These are phyloP conservation scores for Actinomortierella ambigua DNA, from an alignment of 371 early-diverging fungal species.

Conservation along the genomic window DNA sequence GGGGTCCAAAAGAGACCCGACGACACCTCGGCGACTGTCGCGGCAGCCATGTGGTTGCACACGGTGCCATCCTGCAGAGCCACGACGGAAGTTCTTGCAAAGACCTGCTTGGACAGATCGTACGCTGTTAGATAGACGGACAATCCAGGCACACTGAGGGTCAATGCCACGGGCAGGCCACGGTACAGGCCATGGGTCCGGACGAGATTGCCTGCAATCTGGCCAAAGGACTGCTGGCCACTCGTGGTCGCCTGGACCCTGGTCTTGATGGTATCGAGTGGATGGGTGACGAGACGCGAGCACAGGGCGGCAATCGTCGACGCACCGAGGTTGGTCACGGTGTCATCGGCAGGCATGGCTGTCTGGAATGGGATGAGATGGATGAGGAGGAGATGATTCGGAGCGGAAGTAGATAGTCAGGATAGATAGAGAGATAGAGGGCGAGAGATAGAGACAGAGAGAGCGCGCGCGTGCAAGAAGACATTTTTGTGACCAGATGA, in stretches of 20 bases:
- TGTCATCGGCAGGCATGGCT: not conserved
- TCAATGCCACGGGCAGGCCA: constrained; percentile 73
- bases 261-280: constrained; percentile 83
- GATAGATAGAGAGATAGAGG: too few relatives aligned
- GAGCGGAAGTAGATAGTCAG: too few relatives aligned
- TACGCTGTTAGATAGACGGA: constrained; percentile 76
- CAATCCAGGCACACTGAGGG: constrained; percentile 76
- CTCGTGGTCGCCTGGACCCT: constrained; percentile 57
- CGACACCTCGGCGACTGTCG: constrained; percentile 58
- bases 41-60: constrained; percentile 56
- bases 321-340: constrained; percentile 51
- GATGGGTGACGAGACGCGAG: constrained; percentile 70
- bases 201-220: constrained; percentile 13
- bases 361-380: too few relatives aligned
- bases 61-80: constrained; percentile 21
- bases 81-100: constrained; percentile 18
- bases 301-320: constrained; percentile 62
- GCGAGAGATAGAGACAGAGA: too few relatives aligned
- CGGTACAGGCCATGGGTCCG: constrained; percentile 49
- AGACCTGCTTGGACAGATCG: constrained; percentile 61
- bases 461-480: too few relatives aligned
- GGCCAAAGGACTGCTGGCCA: too few relatives aligned
- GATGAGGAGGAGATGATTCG: too few relatives aligned
- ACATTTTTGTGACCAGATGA: too few relatives aligned
- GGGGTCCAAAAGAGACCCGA: constrained; percentile 75